Base-by-base conservation (phyloP, 305 asterid species). In the Plantago rigida region DNA sequence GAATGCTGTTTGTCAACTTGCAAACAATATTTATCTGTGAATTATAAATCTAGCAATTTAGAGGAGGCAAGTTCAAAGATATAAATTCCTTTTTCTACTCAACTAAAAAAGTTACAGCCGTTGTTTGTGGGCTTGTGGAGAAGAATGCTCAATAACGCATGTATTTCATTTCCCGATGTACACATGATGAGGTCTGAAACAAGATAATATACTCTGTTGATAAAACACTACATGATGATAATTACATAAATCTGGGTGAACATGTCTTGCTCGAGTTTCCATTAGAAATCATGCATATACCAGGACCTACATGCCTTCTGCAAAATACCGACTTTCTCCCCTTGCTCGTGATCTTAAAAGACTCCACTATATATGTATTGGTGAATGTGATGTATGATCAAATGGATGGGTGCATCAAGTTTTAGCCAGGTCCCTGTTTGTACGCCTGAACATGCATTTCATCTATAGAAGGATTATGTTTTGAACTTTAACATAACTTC, bases 1-100 rank as follows among this genome's bases (percentile, higher is more conserved):
- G 62, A 29, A 48, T 59, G 67, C 24, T 22, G 24, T 49, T 49
- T 14, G 26, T 49, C 28, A 14, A 49, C 12, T 17, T 49, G 53
- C 12, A 49, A 49, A 15, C 41, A 6, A 34, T 34, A 4, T 34
- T 34, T 6, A 49, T 14, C 26, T 49, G 1, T 4, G 26, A 14
- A 14, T 10, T n/a, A 12, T 14, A 11, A 5, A 26, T 29, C 5
- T 12, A 53, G 19, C 59, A 28, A 28, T 44, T n/a, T 53, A 29
- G 9, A 9, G 1, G 44, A 4, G 8, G 15, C n/a, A 3, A 17
- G 9, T 5, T 13, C 14, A 52, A 22, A 24, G 39, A 3, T 5
- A 36, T 4, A 53, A 53, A 28, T 24, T 53, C 14, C 51, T 0
- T 22, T 52, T 26, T 52, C 39, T 52, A 8, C 5, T 52, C 39